Evolutionary conservation across 169 alveolate species (phyloP).

Genomic region (Fabrea salina): DNA sequence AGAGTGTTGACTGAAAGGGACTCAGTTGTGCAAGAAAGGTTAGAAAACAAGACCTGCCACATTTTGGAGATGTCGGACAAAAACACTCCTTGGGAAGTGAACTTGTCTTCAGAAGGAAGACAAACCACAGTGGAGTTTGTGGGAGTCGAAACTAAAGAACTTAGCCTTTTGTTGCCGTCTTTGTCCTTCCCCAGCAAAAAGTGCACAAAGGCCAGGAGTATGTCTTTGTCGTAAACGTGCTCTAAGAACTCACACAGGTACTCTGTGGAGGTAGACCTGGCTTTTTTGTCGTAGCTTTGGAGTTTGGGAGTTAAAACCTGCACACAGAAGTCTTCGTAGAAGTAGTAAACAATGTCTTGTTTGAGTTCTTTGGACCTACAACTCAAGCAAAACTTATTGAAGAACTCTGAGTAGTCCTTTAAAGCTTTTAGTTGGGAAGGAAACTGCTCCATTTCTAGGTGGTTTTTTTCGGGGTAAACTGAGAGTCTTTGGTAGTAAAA

Average conservation of each 20-base stretch:
- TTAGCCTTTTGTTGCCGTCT: background rate
- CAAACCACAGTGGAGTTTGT: background rate
- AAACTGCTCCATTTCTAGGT: background rate
- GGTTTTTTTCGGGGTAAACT: background rate
- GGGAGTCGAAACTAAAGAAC: conserved; percentile 12
- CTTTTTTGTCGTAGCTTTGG: background rate
- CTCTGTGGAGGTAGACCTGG: background rate
- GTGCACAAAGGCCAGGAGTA: background rate
- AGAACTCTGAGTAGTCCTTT: background rate
- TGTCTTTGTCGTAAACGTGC: background rate
- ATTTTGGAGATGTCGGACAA: conserved; percentile 8
- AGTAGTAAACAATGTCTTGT: background rate
- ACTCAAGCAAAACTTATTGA: background rate
- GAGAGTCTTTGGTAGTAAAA: conserved; percentile 7
- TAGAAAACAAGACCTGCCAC: background rate
- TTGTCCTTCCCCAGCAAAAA: conserved; percentile 18
- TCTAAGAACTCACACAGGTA: background rate
- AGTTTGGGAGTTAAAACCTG: conserved; percentile 4
- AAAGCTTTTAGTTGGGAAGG: background rate
- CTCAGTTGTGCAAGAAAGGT: background rate
- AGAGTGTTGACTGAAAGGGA: background rate
- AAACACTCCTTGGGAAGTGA: background rate
- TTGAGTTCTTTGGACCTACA: background rate
- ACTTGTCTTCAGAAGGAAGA: background rate
- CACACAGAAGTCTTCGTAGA: conserved; percentile 12